These are phyloP conservation scores for Lophiotrema nucula DNA, from an alignment of 495 filamentous ascomycete genomes.

Conservation along the genomic window DNA sequence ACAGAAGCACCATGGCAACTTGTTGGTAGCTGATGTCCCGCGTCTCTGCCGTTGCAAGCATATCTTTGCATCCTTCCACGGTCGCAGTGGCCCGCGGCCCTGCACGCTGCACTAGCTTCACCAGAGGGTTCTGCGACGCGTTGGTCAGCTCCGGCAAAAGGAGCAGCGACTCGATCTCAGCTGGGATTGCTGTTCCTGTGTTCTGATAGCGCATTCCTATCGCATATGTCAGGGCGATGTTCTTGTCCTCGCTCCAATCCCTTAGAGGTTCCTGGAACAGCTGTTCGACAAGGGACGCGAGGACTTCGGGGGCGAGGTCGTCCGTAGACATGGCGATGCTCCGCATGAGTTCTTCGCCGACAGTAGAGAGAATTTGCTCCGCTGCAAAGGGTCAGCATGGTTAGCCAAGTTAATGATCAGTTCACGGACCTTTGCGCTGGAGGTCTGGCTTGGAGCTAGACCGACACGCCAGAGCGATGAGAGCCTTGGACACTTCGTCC, in stretches of 20 bases:
- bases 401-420: not conserved
- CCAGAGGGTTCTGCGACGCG: constrained; percentile 60
- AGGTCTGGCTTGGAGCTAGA: constrained; percentile 73
- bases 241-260: constrained; percentile 74
- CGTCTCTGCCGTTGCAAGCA: constrained; percentile 64
- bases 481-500: constrained; percentile 78
- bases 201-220: constrained; percentile 66
- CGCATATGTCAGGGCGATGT: constrained; percentile 64
- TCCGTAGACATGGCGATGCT: constrained; percentile 53
- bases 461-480: constrained; percentile 88
- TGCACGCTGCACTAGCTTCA: constrained; percentile 70
- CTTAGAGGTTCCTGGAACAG: constrained; percentile 78
- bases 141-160: constrained; percentile 70
- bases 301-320: constrained; percentile 62
- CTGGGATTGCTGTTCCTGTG: constrained; percentile 59
- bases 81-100: constrained; percentile 62
- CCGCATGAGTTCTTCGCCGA: constrained; percentile 70
- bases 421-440: constrained; percentile 75
- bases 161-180: constrained; percentile 70
- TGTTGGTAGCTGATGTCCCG: constrained; percentile 76
- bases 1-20: constrained; percentile 76
- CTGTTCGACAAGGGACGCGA: constrained; percentile 75
- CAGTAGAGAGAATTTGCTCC: constrained; percentile 76
- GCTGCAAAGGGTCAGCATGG: constrained; percentile 57
- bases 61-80: constrained; percentile 55